phyloP scores from a whole-genome alignment of 2,329 filamentous ascomycete genomes.

The Aschersonia sp. region DNA sequence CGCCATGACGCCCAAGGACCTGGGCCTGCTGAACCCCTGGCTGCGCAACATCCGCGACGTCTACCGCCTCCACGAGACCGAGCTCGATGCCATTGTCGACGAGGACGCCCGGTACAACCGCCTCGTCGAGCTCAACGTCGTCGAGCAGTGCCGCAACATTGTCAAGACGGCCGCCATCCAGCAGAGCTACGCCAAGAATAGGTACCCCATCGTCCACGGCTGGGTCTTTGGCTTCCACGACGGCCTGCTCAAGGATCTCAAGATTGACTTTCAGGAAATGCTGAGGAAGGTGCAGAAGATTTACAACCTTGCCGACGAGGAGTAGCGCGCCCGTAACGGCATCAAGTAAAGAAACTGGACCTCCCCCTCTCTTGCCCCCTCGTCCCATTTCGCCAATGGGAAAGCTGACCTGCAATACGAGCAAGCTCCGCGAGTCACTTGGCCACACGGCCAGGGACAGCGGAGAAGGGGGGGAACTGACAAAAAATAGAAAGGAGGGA shows the following conservation, averaged over 20 bases:
- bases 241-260: constrained; percentile 49
- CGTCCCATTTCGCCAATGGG: too few species aligned
- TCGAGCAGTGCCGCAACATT: constrained; percentile 62
- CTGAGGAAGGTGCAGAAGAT: constrained; percentile 48
- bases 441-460: too few species aligned
- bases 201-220: constrained; percentile 56
- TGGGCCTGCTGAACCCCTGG: constrained; percentile 61
- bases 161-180: constrained; percentile 71
- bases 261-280: constrained; percentile 44
- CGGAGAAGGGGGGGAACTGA: too few species aligned
- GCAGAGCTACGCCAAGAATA: constrained; percentile 47
- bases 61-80: constrained; percentile 54
- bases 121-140: constrained; percentile 72
- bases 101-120: constrained; percentile 48
- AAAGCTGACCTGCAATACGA: too few species aligned
- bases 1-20: constrained; percentile 55
- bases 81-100: constrained; percentile 50
- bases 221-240: constrained; percentile 61
- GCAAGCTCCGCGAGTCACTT: too few species aligned
- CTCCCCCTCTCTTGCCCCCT: too few species aligned
- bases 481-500: too few species aligned
- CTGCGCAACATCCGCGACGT: constrained; percentile 61
- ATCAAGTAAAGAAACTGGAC: background rate
- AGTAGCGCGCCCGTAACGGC: background rate
- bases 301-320: constrained; percentile 34